Percentiles rank a stretch among this genome's conserved stretches.
Evolutionary conservation across 176 grass and related monocot genomes (phyloP).

Genomic region (Alopecurus myosuroides): DNA sequence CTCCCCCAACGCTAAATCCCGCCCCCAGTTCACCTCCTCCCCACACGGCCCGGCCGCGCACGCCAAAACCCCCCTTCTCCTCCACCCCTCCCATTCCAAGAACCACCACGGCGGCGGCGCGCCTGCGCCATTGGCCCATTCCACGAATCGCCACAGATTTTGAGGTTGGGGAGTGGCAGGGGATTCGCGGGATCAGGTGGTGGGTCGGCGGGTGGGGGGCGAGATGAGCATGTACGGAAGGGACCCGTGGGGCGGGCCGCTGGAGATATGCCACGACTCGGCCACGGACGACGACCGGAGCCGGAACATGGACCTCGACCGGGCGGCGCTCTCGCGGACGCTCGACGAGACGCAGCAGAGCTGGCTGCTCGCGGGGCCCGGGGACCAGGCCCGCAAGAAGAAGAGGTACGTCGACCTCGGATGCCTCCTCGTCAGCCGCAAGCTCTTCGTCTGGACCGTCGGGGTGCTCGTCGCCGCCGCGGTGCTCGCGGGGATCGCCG

Average conservation of each 20-base stretch:
- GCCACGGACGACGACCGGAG: conserved; percentile 95
- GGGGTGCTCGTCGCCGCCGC: conserved; percentile 52
- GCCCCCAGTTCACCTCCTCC: background rate
- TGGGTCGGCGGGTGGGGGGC: background rate
- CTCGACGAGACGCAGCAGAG: conserved; percentile 97
- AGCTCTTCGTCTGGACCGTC: conserved; percentile 72
- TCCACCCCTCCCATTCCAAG: background rate
- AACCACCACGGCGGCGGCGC: background rate
- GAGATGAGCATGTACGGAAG: conserved; percentile 93
- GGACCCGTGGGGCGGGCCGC: conserved; percentile 88
- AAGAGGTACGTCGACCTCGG: conserved; percentile 91
- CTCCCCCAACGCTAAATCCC: conserved; percentile 5
- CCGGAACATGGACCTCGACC: conserved; percentile 85
- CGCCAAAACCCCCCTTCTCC: background rate
- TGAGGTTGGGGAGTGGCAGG: background rate
- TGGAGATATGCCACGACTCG: conserved; percentile 85
- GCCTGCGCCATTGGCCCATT: background rate
- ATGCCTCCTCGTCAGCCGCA: conserved; percentile 80
- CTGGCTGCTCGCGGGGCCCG: conserved; percentile 86
- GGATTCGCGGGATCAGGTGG: background rate
- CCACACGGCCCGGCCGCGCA: background rate
- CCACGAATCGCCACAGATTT: background rate
- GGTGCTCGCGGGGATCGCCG: conserved; percentile 52
- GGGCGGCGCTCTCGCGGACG: conserved; percentile 70
- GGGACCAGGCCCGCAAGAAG: conserved; percentile 73